Evolutionary conservation across 257 asterid species (phyloP), one percentile per base, ranked within the genome.

Genomic region (Nicotiana attenuata): DNA sequence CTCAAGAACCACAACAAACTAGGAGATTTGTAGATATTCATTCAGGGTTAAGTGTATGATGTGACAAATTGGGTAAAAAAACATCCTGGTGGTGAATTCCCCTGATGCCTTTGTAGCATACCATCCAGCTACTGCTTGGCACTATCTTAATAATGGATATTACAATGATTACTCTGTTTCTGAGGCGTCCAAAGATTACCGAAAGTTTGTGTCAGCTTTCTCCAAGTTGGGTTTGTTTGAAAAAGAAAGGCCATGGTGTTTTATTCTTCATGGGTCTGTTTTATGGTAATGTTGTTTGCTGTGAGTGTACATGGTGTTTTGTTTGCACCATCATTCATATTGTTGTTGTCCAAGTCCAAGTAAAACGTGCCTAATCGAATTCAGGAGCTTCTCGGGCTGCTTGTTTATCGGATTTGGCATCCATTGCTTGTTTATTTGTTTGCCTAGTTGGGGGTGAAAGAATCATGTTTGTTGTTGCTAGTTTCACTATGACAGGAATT

Each of bases 81-180:
- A 11, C 87, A 85, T 15, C 85, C 87, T 5, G 85, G 87, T 81
- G 87, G 87, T 4, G 85, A 78, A 13, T 20, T 81, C 29, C 81
- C 81, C 85, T 16, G 81, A 81, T 22, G 83, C 87, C 1, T 85
- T 85, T 80, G 45, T 84, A 4, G 84, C 87, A 29, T 75, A 61
- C 57, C 92, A 89, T 65, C 92, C 89, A 0, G 88, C 83, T 28
- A 7, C 87, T 22, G 90, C 89, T 53, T 88, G 90, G 90, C 78
- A 83, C 8, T 16, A 82, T 8, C 88, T 90, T 10, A 89, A 88
- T 66, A 86, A 90, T 26, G 89, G 91, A 4, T 78, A 31, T 65
- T 61, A 83, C 87, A 24, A 64, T 1, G 90, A 89, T 64, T 84
- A 82, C 82, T 26, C 60, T 16, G 87, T 84, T 64, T 88, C 90